Percentiles rank a stretch among this genome's conserved stretches.
Evolutionary conservation across 2,329 filamentous ascomycete species (phyloP).

Genomic region (Fusarium camptoceras): DNA sequence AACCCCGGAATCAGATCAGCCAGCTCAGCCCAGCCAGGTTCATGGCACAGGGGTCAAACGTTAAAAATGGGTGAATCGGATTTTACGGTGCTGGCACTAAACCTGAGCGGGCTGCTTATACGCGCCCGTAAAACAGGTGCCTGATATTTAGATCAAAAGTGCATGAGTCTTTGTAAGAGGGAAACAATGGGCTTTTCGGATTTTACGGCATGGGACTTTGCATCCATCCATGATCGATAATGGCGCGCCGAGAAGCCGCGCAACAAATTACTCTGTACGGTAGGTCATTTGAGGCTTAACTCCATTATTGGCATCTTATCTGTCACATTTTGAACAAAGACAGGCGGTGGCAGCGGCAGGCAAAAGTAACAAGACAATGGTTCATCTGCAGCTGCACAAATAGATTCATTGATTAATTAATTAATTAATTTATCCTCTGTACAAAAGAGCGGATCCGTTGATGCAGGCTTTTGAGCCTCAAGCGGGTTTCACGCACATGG

Average conservation of each 20-base stretch:
- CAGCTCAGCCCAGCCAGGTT: slow-evolving; percentile 32
- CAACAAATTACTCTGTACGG: slow-evolving; percentile 4
- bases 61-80: not conserved
- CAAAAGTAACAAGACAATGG: not conserved
- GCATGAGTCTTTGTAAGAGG: slow-evolving; percentile 1
- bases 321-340: slow-evolving; percentile 2
- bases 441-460: slow-evolving; percentile 23
- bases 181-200: slow-evolving; percentile 21
- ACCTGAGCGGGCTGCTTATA: slow-evolving; percentile 7
- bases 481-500: slow-evolving; percentile 26
- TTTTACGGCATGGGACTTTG: slow-evolving; percentile 17
- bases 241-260: slow-evolving; percentile 18
- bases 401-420: not conserved
- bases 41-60: slow-evolving; percentile 21
- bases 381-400: not conserved
- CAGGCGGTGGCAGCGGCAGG: slow-evolving; percentile 16
- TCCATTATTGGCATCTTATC: slow-evolving; percentile 6
- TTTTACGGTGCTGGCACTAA: not conserved
- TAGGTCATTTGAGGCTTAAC: not conserved
- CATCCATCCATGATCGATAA: slow-evolving; percentile 2
- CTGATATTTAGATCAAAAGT: slow-evolving; percentile 15
- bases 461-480: slow-evolving; percentile 20
- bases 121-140: slow-evolving; percentile 23
- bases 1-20: slow-evolving; percentile 28
- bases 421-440: slow-evolving; percentile 1